Evolutionary conservation across 2,329 filamentous ascomycete genomes (phyloP).

Genomic region (Alternaria sp.): DNA sequence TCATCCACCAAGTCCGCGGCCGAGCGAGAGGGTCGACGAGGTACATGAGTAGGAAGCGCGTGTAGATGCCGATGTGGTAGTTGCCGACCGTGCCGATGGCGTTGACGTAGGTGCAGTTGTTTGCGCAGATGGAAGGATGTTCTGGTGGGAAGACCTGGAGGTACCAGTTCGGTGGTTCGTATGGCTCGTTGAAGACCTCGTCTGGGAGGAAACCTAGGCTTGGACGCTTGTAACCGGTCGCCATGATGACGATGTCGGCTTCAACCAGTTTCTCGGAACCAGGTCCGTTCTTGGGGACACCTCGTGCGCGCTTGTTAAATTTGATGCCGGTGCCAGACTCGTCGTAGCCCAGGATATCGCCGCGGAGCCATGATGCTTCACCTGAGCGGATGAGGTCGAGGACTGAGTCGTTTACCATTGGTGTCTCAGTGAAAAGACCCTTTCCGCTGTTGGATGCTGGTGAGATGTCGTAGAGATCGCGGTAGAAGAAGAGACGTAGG

Average conservation of each 20-base stretch:
- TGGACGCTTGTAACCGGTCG: constrained; percentile 80
- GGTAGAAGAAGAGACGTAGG: constrained; percentile 80
- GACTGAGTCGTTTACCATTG: constrained; percentile 85
- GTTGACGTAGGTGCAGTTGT: constrained; percentile 83
- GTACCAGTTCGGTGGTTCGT: constrained; percentile 85
- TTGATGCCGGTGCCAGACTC: constrained; percentile 68
- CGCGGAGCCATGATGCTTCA: constrained; percentile 78
- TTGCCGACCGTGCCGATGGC: constrained; percentile 84
- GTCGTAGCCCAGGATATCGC: constrained; percentile 74
- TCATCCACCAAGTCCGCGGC: constrained; percentile 76
- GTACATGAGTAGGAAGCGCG: constrained; percentile 84
- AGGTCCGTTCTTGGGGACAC: constrained; percentile 77
- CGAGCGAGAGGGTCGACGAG: constrained; percentile 77
- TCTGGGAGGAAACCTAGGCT: constrained; percentile 75
- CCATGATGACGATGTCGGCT: constrained; percentile 81
- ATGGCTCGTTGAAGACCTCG: constrained; percentile 74
- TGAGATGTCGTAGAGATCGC: constrained; percentile 76
- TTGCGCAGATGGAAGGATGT: constrained; percentile 76
- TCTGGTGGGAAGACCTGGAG: constrained; percentile 81
- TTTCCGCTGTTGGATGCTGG: constrained; percentile 62
- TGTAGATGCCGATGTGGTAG: constrained; percentile 91
- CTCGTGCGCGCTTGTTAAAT: constrained; percentile 74
- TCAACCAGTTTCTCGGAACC: constrained; percentile 70
- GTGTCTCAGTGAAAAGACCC: constrained; percentile 82
- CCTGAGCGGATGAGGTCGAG: constrained; percentile 76